phyloP scores from a whole-genome alignment of 306 rosid species.

The Amphicarpaea edgeworthii region DNA sequence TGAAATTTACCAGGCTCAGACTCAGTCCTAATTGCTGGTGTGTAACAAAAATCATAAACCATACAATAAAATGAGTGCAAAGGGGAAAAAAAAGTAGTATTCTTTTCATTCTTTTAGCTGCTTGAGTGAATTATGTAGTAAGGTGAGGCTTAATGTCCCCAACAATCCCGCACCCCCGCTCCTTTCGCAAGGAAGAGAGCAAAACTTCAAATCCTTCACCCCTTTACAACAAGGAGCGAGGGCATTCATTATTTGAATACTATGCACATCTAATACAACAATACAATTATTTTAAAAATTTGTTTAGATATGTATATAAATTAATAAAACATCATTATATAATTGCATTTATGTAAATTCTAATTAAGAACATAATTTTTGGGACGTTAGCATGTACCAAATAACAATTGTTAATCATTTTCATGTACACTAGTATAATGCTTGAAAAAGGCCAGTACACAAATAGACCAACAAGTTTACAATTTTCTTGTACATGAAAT shows the following conservation, averaged over 20 bases:
- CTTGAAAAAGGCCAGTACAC: neutral
- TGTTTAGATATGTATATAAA: too few relatives aligned
- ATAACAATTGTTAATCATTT: too few relatives aligned
- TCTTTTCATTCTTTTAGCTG: slow-evolving; percentile 29
- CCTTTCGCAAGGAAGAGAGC: slow-evolving; percentile 27
- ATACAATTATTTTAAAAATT: too few relatives aligned
- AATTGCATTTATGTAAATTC: too few relatives aligned
- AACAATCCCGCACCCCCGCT: neutral
- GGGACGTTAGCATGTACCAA: too few relatives aligned
- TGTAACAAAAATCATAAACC: slow-evolving; percentile 6
- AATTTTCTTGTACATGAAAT: neutral
- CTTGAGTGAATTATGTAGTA: slow-evolving; percentile 8
- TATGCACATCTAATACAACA: too few relatives aligned
- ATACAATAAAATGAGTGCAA: slow-evolving; percentile 17
- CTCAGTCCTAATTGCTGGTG: slow-evolving; percentile 47
- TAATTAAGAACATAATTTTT: too few relatives aligned
- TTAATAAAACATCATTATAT: too few relatives aligned
- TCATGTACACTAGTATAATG: neutral
- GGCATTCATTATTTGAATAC: too few relatives aligned
- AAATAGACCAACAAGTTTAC: neutral
- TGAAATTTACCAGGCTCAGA: slow-evolving; percentile 59
- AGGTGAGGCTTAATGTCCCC: slow-evolving; percentile 17
- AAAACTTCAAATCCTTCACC: slow-evolving; percentile 16
- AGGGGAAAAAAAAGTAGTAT: slow-evolving; percentile 27
- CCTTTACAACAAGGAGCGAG: neutral